Base-by-base conservation (phyloP, 1,139 yeast species). In the Arxiozyma telluris region DNA sequence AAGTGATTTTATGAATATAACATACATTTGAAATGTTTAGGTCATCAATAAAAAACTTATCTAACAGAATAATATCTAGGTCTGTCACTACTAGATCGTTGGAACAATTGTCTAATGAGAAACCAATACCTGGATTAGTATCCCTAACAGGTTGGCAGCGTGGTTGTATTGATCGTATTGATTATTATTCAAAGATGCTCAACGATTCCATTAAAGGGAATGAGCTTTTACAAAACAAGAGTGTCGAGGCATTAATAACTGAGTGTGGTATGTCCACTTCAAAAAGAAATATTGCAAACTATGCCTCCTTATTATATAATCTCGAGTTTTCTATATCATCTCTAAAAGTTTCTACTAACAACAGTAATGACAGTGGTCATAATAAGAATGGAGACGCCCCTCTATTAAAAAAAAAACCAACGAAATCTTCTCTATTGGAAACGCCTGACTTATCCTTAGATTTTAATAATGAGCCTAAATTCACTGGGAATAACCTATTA, bases 261-360 rank as follows among this genome's bases (percentile, higher is more conserved):
- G 66, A 67, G 23, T 59, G 62, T 52, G 64, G 71, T 1, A 62
- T 62, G 39, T 62, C 69, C 22, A 59, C 68, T 12, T 55, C 62
- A 6, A 70, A 70, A 57, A 61, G 63, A 47, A 62, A 65, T 41
- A 71, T 83, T 50, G 81, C 78, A 62, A 77, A 81, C 56, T 74
- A 80, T 58, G 84, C 90, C 3, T 75, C 88, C 0, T 68, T 80
- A 43, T 72, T 85, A 55, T 77, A 79, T 70, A 84, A 83, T 67
- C 68, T 81, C 52, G 80, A 76, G 58, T 84, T 83, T 62, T 78
- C 82, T 54, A 71, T 83, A 59, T 83, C 83, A 50, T 73, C 80
- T 11, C 68, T 85, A 55, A 79, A 75, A 42, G 49, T 21, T 38
- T 38, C 23, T 46, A 23, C 21, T 18, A 9, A 8, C 3, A 30